phyloP scores from a whole-genome alignment of 2,329 filamentous ascomycete genomes.

The Cadophora luteo-olivacea region DNA sequence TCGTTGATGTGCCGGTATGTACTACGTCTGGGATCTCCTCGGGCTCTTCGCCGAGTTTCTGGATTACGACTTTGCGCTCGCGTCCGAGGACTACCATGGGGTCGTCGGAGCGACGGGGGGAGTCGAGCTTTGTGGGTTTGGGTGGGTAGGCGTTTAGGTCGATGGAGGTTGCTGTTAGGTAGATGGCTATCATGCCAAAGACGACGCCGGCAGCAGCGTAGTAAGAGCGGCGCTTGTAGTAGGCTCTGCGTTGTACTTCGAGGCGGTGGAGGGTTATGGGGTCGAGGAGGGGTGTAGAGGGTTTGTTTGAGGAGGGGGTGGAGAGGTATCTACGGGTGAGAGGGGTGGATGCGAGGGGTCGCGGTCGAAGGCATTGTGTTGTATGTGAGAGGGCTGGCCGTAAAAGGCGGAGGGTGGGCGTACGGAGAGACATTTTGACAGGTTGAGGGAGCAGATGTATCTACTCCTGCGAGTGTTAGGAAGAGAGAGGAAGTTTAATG shows the following conservation, averaged over 20 bases:
- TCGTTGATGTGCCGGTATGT: conserved; percentile 41
- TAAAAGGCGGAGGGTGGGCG: conserved; percentile 26
- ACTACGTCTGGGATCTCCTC: conserved; percentile 49
- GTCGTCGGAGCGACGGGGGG: conserved; percentile 34
- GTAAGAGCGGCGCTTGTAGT: conserved; percentile 43
- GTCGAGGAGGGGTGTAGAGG: conserved; percentile 30
- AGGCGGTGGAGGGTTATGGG: conserved; percentile 41
- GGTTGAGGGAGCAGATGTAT: conserved; percentile 4
- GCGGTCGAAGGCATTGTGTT: conserved; percentile 22
- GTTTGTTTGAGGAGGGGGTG: conserved; percentile 26
- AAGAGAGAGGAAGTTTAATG: neutral
- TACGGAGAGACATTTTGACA: conserved; percentile 36
- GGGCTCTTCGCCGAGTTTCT: conserved; percentile 42
- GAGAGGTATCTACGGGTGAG: neutral
- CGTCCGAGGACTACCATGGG: conserved; percentile 40
- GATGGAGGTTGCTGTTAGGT: conserved; percentile 41
- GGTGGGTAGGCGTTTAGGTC: conserved; percentile 33
- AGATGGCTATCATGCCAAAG: conserved; percentile 43
- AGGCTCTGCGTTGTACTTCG: conserved; percentile 34
- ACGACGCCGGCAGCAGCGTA: conserved; percentile 41
- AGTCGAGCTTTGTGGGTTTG: conserved; percentile 33
- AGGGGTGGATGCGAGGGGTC: neutral
- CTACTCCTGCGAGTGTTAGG: neutral
- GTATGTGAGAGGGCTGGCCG: conserved; percentile 1
- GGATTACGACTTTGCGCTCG: conserved; percentile 42